Base-by-base conservation (phyloP, 345 rosid species). In the Carallia brachiata region DNA sequence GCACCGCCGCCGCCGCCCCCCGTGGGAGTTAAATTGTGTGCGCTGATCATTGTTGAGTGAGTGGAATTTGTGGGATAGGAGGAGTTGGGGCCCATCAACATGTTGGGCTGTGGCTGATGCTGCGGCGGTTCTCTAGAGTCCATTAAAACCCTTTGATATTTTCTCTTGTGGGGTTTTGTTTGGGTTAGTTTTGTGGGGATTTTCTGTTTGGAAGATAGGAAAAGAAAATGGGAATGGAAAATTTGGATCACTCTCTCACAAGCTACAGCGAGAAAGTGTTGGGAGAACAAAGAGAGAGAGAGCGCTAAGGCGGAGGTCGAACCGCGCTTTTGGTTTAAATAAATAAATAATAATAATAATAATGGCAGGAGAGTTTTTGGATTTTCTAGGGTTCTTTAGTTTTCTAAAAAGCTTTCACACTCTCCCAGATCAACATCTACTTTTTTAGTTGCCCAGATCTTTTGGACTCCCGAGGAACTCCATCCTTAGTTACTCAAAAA, bases 91-190 rank as follows among this genome's bases (percentile, higher is more conserved):
- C 64, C 73, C 18, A 61, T 57, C 23, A 75, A 59, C 79, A 75
- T 75, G 52, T 40, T 74, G 2, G 59, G 36, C 34, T 47, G 70
- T 63, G 75, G 69, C 2, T 62, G 60, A 2, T 57, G 65, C 10
- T 63, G 74, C 6, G 30, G 61, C n/a, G 68, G 68, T 47, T 75
- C 78, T 67, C 78, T 70, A 5, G 70, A 65, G 40, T 72, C 70
- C 70, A 72, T 23, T 50, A n/a, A n/a, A n/a, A n/a, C n/a, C n/a
- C n/a, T 48, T 37, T 10, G 2, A 17, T 4, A 31, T 4, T 2
- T 37, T 62, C 54, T 37, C 27, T 52, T 16, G 1, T n/a, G 7
- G 13, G 5, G 30, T n/a, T 18, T 50, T 28, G 59, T 40, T 50
- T 34, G 59, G 32, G 50, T n/a, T 6, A 2, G 5, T 8, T 3